Percentiles rank a stretch among this genome's conserved stretches.
phyloP scores from a whole-genome alignment of 495 filamentous ascomycete genomes.

The Aspergillus saccharolyticus region DNA sequence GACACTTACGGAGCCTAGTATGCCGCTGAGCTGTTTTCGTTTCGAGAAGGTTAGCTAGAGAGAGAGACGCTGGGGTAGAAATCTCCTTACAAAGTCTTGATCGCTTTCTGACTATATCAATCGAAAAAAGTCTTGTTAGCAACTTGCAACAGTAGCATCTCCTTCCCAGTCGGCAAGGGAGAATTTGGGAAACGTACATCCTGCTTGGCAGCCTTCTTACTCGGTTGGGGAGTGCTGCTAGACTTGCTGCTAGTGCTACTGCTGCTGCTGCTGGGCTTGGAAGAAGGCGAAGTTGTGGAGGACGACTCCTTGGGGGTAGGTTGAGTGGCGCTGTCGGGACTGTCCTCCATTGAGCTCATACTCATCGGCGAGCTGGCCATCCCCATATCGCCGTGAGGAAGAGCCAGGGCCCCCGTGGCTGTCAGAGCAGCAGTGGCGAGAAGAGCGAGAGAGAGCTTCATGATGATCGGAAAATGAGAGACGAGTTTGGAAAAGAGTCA shows the following conservation, averaged over 20 bases:
- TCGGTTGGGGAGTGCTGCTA: not conserved
- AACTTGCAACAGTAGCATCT: no score
- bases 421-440: not conserved
- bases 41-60: no score
- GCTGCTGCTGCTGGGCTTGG: not conserved
- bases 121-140: no score
- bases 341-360: not conserved
- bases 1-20: no score
- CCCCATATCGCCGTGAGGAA: not conserved
- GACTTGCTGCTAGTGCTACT: not conserved
- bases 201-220: not conserved
- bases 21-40: no score
- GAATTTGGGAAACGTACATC: not conserved
- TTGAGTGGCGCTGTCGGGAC: not conserved
- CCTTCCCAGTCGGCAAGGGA: no score
- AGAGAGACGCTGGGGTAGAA: no score
- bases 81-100: no score
- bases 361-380: no score
- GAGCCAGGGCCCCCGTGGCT: conserved; percentile 5
- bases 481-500: not conserved
- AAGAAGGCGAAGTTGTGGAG: not conserved
- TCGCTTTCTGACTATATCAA: no score
- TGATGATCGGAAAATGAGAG: not conserved
- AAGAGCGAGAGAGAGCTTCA: conserved; percentile 14
- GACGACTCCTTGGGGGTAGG: not conserved